These are phyloP conservation scores for Pseudoneurospora amorphoporcata DNA, from an alignment of 495 filamentous ascomycete species.

Conservation along the genomic window DNA sequence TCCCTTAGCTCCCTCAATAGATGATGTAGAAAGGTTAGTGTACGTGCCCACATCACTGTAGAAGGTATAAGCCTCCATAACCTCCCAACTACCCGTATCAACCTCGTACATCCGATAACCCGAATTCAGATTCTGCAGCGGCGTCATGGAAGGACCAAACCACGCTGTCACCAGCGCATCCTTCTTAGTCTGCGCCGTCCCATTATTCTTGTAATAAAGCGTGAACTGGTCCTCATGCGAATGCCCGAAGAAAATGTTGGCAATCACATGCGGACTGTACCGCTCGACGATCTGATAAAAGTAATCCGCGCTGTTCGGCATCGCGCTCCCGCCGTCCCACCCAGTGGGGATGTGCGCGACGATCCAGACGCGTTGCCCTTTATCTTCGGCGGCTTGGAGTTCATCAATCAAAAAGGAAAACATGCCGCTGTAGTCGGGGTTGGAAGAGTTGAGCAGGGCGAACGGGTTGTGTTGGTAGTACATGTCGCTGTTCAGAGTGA, in stretches of 20 bases:
- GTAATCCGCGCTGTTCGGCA: slow-evolving; percentile 41
- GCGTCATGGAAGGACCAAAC: slow-evolving; percentile 44
- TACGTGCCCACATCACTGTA: slow-evolving; percentile 41
- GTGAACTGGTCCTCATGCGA: slow-evolving; percentile 40
- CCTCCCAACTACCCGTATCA: slow-evolving; percentile 41
- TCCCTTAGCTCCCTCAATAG: neutral
- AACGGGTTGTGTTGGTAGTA: slow-evolving; percentile 40
- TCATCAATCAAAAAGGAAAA: slow-evolving; percentile 42
- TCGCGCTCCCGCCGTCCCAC: slow-evolving; percentile 41
- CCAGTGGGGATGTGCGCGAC: slow-evolving; percentile 42
- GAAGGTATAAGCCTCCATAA: slow-evolving; percentile 38
- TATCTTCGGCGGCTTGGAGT: slow-evolving; percentile 42
- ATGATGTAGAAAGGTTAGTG: neutral
- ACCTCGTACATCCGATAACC: slow-evolving; percentile 47
- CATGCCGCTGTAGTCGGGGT: slow-evolving; percentile 42
- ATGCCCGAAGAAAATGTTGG: slow-evolving; percentile 47
- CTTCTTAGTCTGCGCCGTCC: slow-evolving; percentile 27
- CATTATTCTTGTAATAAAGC: slow-evolving; percentile 43
- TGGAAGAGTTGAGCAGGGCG: slow-evolving; percentile 36
- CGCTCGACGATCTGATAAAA: slow-evolving; percentile 49
- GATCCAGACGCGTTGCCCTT: slow-evolving; percentile 45
- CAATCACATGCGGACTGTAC: slow-evolving; percentile 46
- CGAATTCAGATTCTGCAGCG: slow-evolving; percentile 44
- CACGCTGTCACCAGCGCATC: slow-evolving; percentile 28
- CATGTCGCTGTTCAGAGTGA: slow-evolving; percentile 45